phyloP scores from a whole-genome alignment of 441 rosid genomes.

The Erysimum pusillum region DNA sequence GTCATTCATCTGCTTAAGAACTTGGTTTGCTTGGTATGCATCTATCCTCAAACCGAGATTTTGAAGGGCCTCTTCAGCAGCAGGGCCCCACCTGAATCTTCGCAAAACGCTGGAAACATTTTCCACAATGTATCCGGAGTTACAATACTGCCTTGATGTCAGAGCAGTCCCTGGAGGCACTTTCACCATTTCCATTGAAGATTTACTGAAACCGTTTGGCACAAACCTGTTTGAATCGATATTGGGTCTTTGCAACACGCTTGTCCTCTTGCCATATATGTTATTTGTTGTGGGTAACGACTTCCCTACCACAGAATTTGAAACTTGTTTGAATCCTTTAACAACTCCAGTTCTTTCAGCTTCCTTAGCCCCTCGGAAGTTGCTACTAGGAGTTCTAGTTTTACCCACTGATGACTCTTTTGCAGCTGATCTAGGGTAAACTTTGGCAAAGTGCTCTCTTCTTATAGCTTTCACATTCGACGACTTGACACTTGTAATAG shows the following conservation, averaged over 20 bases:
- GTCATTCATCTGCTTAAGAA: slow-evolving; percentile 83
- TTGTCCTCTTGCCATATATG: slow-evolving; percentile 54
- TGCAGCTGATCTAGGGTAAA: slow-evolving; percentile 58
- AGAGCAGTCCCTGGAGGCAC: slow-evolving; percentile 49
- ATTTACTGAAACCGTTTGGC: slow-evolving; percentile 44
- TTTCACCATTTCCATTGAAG: slow-evolving; percentile 56
- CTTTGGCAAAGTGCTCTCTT: slow-evolving; percentile 64
- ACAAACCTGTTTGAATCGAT: slow-evolving; percentile 50
- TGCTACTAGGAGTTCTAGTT: slow-evolving; percentile 45
- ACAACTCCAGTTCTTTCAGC: slow-evolving; percentile 51
- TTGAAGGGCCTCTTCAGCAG: slow-evolving; percentile 76
- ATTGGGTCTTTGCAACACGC: slow-evolving; percentile 51
- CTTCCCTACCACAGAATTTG: slow-evolving; percentile 27
- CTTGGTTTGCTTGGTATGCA: slow-evolving; percentile 95
- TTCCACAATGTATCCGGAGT: slow-evolving; percentile 60
- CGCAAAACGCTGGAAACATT: slow-evolving; percentile 66
- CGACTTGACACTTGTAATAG: slow-evolving; percentile 57
- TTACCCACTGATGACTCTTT: slow-evolving; percentile 47
- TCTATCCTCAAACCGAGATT: slow-evolving; percentile 62
- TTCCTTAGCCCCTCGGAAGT: slow-evolving; percentile 52
- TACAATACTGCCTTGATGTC: slow-evolving; percentile 52
- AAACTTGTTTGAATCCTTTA: slow-evolving; percentile 59
- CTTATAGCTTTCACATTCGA: slow-evolving; percentile 60
- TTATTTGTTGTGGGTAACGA: slow-evolving; percentile 44
- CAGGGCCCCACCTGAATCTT: slow-evolving; percentile 76